These are phyloP conservation scores for Penicillium simplicissimum DNA, from an alignment of 495 filamentous ascomycete species.

Conservation along the genomic window DNA sequence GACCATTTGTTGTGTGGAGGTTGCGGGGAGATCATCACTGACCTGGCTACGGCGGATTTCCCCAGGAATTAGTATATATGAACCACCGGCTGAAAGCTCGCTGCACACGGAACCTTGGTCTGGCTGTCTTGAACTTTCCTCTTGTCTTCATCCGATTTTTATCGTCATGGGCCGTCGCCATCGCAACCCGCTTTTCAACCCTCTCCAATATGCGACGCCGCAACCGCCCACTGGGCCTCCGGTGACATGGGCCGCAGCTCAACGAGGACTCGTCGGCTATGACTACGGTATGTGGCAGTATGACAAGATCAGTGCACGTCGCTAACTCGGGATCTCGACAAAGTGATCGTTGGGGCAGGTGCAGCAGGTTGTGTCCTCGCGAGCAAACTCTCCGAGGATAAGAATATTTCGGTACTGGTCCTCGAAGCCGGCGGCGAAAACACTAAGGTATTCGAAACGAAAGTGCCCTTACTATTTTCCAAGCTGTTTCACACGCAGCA, in stretches of 20 bases:
- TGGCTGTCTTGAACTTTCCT: neutral
- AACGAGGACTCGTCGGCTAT: conserved; percentile 18
- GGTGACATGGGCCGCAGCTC: conserved; percentile 13
- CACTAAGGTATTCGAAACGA: conserved; percentile 29
- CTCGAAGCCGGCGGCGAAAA: conserved; percentile 47
- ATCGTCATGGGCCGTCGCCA: neutral
- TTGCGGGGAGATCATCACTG: neutral
- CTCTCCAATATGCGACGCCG: conserved; percentile 23
- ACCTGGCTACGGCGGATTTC: neutral
- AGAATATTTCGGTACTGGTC: conserved; percentile 43
- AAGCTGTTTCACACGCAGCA: conserved; percentile 24
- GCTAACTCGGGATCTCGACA: neutral
- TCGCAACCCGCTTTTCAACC: conserved; percentile 5
- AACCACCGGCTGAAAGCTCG: neutral
- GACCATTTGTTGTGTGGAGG: neutral
- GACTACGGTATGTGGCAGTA: conserved; percentile 19
- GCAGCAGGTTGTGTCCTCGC: conserved; percentile 52
- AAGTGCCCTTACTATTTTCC: conserved; percentile 22
- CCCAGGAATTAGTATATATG: neutral
- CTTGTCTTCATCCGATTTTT: neutral
- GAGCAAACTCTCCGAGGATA: conserved; percentile 48
- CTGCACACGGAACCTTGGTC: neutral
- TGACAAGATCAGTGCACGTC: neutral
- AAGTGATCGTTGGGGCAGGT: conserved; percentile 36
- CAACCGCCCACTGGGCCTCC: conserved; percentile 16